Base-by-base conservation (phyloP, 495 filamentous ascomycete genomes). In the Xylaria flabelliformis region DNA sequence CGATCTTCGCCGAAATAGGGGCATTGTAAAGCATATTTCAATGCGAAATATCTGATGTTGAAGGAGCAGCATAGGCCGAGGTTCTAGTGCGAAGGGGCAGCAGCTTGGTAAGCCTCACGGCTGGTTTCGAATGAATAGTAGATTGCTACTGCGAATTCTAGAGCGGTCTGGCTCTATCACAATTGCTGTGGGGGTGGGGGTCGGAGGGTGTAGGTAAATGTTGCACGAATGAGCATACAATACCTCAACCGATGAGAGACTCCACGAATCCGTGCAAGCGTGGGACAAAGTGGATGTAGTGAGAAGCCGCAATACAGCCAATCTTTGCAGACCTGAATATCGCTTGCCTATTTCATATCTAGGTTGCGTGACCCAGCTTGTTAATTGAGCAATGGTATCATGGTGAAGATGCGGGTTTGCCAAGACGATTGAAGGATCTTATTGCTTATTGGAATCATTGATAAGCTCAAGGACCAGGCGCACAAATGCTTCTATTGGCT, bases 1-100 rank as follows among this genome's bases (percentile, higher is more conserved):
- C 26, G n/a, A 67, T 76, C 34, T 39, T 72, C 42, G 42, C 56
- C 44, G 63, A 61, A 58, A 58, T 78, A 9, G 67, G 75, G 67
- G 73, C 26, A 50, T 21, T 69, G 21, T 74, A 59, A 36, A 26
- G 51, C 68, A 68, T 1, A 8, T 19, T 53, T 32, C 9, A 21
- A 41, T 42, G 50, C 4, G 9, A 24, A 21, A 53, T 50, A 36
- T 46, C 15, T 26, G 29, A 42, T 46, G 24, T 24, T 32, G 3
- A 64, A 7, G 41, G 39, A 1, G 4, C 13, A 21, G 12, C 26
- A 26, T 4, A 1, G 4, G n/a, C 21, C 21, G 8, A 29, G 21
- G 21, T 4, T 19, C 8, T 29, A 13, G 29, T 55, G 29, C 42
- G 24, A 29, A 42, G 21, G 4, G 24, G 41, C 21, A 17, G 21